Base-by-base conservation (phyloP, 768 basidiomycete genomes). In the Leccinum variicolor region DNA sequence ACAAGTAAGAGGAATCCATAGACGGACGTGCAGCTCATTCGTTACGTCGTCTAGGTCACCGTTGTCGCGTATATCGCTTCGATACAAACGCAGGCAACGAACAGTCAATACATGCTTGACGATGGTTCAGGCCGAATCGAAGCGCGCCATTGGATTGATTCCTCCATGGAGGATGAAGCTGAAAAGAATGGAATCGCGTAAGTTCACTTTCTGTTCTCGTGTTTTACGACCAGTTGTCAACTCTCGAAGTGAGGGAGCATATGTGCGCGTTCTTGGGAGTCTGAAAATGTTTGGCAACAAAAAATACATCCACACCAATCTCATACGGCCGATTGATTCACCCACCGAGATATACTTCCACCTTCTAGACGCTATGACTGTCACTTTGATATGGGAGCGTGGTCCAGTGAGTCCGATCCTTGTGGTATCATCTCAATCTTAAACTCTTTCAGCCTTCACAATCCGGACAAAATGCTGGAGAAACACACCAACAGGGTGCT, bases 61-160 rank as follows among this genome's bases (percentile, higher is more conserved):
- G 63, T 92, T 45, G 86, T 94, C 3, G 92, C 83, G 2, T 83
- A 88, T 64, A 85, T 97, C 3, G 76, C 84, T 10, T 82, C 84
- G 17, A 77, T 91, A 28, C 79, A 86, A 58, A 74, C 76, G 8
- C 87, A 89, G 59, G 79, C 90, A 3, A 98, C 95, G 2, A 94
- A 95, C 64, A 83, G 82, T 56, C 83, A 86, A 34, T 93, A 92
- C 67, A 73, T 76, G 57, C 76, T 99, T 5, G 90, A 94, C 57
- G 96, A 99, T 69, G 93, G 94, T 13, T 90, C 91, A 3, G 93
- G 88, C 21, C 75, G 74, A 45, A 82, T 90, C 19, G 89, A 92
- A 65, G 87, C 85, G 23, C 84, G 90, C 23, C 86, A 86, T 60
- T 98, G 96, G 95, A 75, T 86, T 10, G 92, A 94, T 63, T 78